Evolutionary conservation across 208 protist species (phyloP).

Genomic region (Porcisia deanei): DNA sequence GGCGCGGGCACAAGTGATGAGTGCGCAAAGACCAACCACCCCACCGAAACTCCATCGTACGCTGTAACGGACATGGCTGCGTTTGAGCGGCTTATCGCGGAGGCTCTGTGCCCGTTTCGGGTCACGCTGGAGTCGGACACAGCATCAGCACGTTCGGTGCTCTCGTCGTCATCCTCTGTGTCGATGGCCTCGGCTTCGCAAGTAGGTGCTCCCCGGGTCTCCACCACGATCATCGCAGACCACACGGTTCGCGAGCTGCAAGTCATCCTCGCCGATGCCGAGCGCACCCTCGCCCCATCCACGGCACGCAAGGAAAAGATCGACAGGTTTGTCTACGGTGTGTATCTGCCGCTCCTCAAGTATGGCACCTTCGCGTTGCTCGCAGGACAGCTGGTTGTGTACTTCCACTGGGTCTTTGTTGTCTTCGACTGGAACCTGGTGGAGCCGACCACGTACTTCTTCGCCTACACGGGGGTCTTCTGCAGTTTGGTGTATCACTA

Average conservation of each 20-base stretch:
- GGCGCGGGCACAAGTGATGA: background rate
- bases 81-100: constrained; percentile 28
- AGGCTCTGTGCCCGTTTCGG: constrained; percentile 19
- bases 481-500: constrained; percentile 72
- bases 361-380: constrained; percentile 51
- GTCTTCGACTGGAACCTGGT: constrained; percentile 90
- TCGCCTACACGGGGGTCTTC: constrained; percentile 71
- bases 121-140: background rate
- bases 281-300: constrained; percentile 22
- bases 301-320: constrained; percentile 31
- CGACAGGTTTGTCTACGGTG: constrained; percentile 40
- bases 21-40: background rate
- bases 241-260: constrained; percentile 41
- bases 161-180: background rate
- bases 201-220: background rate
- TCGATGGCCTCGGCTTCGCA: background rate
- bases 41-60: constrained; percentile 15
- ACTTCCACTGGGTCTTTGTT: constrained; percentile 87
- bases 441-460: constrained; percentile 86
- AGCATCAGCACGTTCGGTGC: background rate
- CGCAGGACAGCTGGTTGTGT: constrained; percentile 59
- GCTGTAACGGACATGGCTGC: constrained; percentile 22
- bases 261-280: constrained; percentile 25
- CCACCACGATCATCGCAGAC: constrained; percentile 19
- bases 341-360: constrained; percentile 50